Percentiles rank a stretch among this genome's conserved stretches.
These are phyloP conservation scores for Suzukiozyma palmioleophila DNA, from an alignment of 1,139 yeast species.

Conservation along the genomic window DNA sequence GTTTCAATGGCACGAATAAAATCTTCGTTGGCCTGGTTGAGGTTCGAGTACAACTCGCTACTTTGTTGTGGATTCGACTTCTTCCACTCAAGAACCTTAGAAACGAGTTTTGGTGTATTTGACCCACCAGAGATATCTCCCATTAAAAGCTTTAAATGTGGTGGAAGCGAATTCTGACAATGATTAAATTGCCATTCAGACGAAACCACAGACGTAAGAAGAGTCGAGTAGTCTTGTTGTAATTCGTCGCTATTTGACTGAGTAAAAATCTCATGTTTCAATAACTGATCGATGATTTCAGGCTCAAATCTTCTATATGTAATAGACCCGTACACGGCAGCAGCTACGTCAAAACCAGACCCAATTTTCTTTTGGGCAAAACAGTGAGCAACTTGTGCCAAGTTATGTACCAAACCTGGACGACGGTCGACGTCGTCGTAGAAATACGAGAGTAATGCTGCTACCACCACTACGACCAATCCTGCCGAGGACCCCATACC, in stretches of 20 bases:
- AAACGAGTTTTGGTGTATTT: slow-evolving; percentile 87
- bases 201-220: slow-evolving; percentile 39
- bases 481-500: slow-evolving; percentile 98
- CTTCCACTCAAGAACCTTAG: slow-evolving; percentile 72
- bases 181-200: slow-evolving; percentile 57
- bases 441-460: slow-evolving; percentile 58
- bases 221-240: slow-evolving; percentile 10
- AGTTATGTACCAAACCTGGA: slow-evolving; percentile 59
- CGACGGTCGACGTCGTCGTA: slow-evolving; percentile 14
- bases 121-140: slow-evolving; percentile 94
- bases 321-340: slow-evolving; percentile 90
- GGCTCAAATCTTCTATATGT: slow-evolving; percentile 73
- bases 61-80: slow-evolving; percentile 48
- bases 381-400: slow-evolving; percentile 88
- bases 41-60: slow-evolving; percentile 43
- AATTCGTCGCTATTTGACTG: slow-evolving; percentile 11
- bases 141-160: slow-evolving; percentile 67
- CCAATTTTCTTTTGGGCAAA: slow-evolving; percentile 93
- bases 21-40: slow-evolving; percentile 55
- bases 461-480: slow-evolving; percentile 72
- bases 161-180: slow-evolving; percentile 59
- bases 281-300: slow-evolving; percentile 38
- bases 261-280: slow-evolving; percentile 17
- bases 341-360: slow-evolving; percentile 94
- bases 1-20: slow-evolving; percentile 47